A percentile compares a stretch with the other conserved stretches of the same genome.
Evolutionary conservation across 768 basidiomycete genomes (phyloP).

Genomic region (Suillus fuscotomentosus): DNA sequence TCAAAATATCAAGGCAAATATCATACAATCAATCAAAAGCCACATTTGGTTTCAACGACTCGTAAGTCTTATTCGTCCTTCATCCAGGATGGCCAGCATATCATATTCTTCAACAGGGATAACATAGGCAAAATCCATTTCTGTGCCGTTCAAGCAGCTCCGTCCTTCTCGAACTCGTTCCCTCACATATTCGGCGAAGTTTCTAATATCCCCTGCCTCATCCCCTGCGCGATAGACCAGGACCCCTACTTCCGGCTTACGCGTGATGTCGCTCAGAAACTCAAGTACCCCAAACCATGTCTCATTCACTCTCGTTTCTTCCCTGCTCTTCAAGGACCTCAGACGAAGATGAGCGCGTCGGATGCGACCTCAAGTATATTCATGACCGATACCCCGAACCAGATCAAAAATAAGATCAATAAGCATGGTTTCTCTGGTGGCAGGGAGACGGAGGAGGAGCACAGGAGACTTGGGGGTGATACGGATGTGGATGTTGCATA

Average conservation of each 20-base stretch:
- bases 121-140: conserved; percentile 99
- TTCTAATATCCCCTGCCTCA: conserved; percentile 86
- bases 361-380: conserved; percentile 91
- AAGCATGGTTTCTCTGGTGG: conserved; percentile 96
- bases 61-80: conserved; percentile 52
- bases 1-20: conserved; percentile 89
- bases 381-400: conserved; percentile 90
- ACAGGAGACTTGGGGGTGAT: conserved; percentile 82
- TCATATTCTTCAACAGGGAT: conserved; percentile 58
- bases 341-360: conserved; percentile 99
- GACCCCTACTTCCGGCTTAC: conserved; percentile 98
- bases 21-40: conserved; percentile 92
- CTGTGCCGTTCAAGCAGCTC: conserved; percentile 91
- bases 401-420: conserved; percentile 98
- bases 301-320: conserved; percentile 97
- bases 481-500: conserved; percentile 95
- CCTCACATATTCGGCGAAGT: conserved; percentile 91
- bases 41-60: conserved; percentile 95
- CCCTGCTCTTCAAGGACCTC: conserved; percentile 95
- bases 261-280: conserved; percentile 88
- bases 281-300: conserved; percentile 94
- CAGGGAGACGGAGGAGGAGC: conserved; percentile 93
- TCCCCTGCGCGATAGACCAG: conserved; percentile 98
- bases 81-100: not conserved
- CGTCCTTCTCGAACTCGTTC: conserved; percentile 97